phyloP scores from a whole-genome alignment of 805 yeast species.

The Teunomyces barrocoloradensis region DNA sequence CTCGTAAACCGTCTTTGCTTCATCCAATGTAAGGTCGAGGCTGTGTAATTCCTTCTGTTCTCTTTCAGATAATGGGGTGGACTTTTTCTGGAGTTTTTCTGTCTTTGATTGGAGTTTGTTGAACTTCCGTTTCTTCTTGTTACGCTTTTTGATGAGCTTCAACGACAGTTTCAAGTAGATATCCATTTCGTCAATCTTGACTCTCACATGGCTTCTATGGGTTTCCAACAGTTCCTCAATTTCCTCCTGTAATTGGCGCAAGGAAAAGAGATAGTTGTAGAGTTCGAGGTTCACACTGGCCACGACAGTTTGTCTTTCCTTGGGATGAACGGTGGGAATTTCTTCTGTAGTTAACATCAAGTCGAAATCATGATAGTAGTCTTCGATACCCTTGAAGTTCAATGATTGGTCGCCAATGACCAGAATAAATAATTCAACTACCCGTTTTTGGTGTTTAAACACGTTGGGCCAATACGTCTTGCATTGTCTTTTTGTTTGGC shows the following conservation, averaged over 20 bases:
- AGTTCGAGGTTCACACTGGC: slow-evolving; percentile 27
- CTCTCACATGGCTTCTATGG: slow-evolving; percentile 26
- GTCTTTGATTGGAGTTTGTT: slow-evolving; percentile 37
- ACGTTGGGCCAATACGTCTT: slow-evolving; percentile 25
- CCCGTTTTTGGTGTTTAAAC: slow-evolving; percentile 31
- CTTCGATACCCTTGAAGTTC: slow-evolving; percentile 32
- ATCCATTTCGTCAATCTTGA: slow-evolving; percentile 39
- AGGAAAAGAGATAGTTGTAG: slow-evolving; percentile 19
- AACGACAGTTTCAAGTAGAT: slow-evolving; percentile 32
- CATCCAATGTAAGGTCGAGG: slow-evolving; percentile 29
- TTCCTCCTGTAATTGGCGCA: slow-evolving; percentile 14
- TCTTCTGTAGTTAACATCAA: slow-evolving; percentile 24
- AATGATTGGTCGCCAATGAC: slow-evolving; percentile 36
- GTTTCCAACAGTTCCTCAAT: slow-evolving; percentile 21
- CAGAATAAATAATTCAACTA: slow-evolving; percentile 27
- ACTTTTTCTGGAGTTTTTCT: slow-evolving; percentile 35
- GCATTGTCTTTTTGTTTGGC: slow-evolving; percentile 25
- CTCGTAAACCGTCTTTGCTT: slow-evolving; percentile 26
- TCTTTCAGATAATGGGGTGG: slow-evolving; percentile 32
- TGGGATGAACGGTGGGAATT: slow-evolving; percentile 35
- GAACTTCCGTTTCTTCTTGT: slow-evolving; percentile 37
- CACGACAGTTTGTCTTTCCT: slow-evolving; percentile 26
- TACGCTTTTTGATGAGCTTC: slow-evolving; percentile 44
- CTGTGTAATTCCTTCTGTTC: slow-evolving; percentile 33
- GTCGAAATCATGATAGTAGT: slow-evolving; percentile 31